Conservation (phyloP, 192 early-diverging fungal species). For the Chytriomyces confervae region DNA sequence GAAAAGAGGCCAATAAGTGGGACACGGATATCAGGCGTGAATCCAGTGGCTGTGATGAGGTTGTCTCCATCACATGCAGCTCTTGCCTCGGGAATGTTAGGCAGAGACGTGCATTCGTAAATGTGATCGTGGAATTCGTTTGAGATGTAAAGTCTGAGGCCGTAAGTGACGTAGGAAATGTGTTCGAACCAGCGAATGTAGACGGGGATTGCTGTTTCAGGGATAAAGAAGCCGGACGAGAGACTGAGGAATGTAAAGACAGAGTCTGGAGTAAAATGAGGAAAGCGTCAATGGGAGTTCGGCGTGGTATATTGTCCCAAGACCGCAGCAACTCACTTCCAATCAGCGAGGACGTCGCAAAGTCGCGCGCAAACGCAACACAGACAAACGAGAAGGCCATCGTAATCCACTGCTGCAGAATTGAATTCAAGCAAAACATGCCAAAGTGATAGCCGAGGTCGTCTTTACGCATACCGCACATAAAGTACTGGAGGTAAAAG, state of each 20-base stretch:
- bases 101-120: slow-evolving; percentile 42
- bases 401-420: slow-evolving; percentile 31
- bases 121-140: slow-evolving; percentile 53
- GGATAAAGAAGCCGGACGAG: slow-evolving; percentile 51
- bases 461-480: slow-evolving; percentile 50
- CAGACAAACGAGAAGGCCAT: slow-evolving; percentile 41
- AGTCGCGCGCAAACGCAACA: slow-evolving; percentile 50
- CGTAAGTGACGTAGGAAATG: slow-evolving; percentile 44
- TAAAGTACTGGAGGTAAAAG: slow-evolving; percentile 40
- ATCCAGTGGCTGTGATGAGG: slow-evolving; percentile 37
- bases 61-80: slow-evolving; percentile 45
- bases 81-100: not conserved
- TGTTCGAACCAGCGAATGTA: slow-evolving; percentile 47
- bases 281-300: not conserved
- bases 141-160: slow-evolving; percentile 41
- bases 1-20: slow-evolving; percentile 37
- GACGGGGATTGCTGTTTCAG: slow-evolving; percentile 43
- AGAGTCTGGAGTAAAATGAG: slow-evolving; percentile 8
- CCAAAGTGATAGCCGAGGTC: slow-evolving; percentile 42
- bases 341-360: slow-evolving; percentile 51
- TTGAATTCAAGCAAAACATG: slow-evolving; percentile 31
- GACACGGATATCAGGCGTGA: slow-evolving; percentile 28
- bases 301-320: not conserved
- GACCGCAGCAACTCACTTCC: not conserved
- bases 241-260: slow-evolving; percentile 47